Evolutionary conservation across 768 basidiomycete genomes (phyloP).

Genomic region (Phanerochaete sordida): DNA sequence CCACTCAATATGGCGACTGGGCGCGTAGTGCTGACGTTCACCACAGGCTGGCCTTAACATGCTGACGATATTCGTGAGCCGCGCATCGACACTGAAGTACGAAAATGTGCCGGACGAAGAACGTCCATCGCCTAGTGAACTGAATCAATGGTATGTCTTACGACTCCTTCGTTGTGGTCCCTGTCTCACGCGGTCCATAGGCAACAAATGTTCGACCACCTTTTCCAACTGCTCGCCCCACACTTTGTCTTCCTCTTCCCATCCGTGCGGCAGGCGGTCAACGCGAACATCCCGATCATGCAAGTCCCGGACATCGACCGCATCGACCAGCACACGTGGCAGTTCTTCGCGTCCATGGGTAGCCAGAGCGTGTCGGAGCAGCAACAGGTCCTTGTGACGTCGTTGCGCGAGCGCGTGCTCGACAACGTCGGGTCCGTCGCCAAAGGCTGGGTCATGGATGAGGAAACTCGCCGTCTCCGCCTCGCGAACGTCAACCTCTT

Average conservation of each 20-base stretch:
- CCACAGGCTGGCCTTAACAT: conserved; percentile 86
- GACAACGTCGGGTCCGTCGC: conserved; percentile 82
- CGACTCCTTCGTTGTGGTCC: conserved; percentile 6
- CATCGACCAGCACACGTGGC: conserved; percentile 92
- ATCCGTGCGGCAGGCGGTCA: conserved; percentile 67
- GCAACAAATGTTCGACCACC: conserved; percentile 84
- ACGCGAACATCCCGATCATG: conserved; percentile 31
- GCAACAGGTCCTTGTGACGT: conserved; percentile 82
- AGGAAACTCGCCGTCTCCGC: conserved; percentile 70
- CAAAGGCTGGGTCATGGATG: conserved; percentile 68
- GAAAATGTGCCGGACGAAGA: conserved; percentile 49
- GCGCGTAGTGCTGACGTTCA: too few relatives aligned
- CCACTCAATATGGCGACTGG: not conserved
- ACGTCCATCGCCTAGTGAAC: conserved; percentile 65
- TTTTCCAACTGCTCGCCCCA: conserved; percentile 77
- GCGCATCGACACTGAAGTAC: conserved; percentile 91
- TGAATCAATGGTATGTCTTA: conserved; percentile 64
- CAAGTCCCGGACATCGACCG: conserved; percentile 49
- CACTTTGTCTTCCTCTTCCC: conserved; percentile 85
- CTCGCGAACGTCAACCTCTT: conserved; percentile 92
- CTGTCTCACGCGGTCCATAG: conserved; percentile 35
- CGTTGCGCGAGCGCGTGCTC: conserved; percentile 89
- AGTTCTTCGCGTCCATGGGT: conserved; percentile 87
- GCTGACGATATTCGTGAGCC: conserved; percentile 85
- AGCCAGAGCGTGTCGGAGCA: conserved; percentile 82